These are phyloP conservation scores for Sarocladium strictum DNA, from an alignment of 2,329 filamentous ascomycete genomes.

Conservation along the genomic window DNA sequence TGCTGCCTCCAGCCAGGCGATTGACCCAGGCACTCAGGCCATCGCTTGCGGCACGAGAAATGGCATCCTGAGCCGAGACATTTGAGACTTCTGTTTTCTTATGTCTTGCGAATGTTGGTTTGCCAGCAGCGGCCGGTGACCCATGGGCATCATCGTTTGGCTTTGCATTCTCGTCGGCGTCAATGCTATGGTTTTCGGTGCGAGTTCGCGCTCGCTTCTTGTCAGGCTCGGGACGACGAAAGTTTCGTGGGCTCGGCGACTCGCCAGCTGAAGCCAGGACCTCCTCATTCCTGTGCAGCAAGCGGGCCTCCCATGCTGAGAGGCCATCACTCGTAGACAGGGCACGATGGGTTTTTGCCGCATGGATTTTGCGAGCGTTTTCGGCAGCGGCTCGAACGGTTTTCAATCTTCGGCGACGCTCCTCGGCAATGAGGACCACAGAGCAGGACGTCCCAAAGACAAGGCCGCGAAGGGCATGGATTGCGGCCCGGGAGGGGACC, in stretches of 20 bases:
- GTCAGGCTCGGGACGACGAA: background rate
- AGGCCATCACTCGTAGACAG: conserved; percentile 22
- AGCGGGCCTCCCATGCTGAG: conserved; percentile 14
- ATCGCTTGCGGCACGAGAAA: background rate
- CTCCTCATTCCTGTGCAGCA: conserved; percentile 10
- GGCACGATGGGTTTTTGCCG: conserved; percentile 25
- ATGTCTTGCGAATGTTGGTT: too few relatives aligned
- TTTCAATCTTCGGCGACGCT: conserved; percentile 49
- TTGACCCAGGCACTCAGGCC: background rate
- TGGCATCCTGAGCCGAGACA: background rate
- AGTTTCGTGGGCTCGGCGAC: conserved; percentile 4
- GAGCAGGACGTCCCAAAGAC: conserved; percentile 53
- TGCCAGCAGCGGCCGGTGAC: too few relatives aligned
- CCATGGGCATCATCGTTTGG: too few relatives aligned
- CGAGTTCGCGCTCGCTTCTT: background rate
- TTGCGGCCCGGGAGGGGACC: conserved; percentile 48
- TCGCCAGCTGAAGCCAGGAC: background rate
- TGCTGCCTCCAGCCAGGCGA: background rate
- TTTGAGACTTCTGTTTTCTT: background rate
- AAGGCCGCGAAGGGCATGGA: conserved; percentile 49
- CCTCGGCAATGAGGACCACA: conserved; percentile 48
- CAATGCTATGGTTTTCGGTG: too few relatives aligned
- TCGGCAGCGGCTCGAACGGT: conserved; percentile 43
- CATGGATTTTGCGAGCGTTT: conserved; percentile 47
- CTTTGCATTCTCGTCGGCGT: too few relatives aligned